phyloP scores from a whole-genome alignment of 2,329 filamentous ascomycete species.

The Shiraia sp. region DNA sequence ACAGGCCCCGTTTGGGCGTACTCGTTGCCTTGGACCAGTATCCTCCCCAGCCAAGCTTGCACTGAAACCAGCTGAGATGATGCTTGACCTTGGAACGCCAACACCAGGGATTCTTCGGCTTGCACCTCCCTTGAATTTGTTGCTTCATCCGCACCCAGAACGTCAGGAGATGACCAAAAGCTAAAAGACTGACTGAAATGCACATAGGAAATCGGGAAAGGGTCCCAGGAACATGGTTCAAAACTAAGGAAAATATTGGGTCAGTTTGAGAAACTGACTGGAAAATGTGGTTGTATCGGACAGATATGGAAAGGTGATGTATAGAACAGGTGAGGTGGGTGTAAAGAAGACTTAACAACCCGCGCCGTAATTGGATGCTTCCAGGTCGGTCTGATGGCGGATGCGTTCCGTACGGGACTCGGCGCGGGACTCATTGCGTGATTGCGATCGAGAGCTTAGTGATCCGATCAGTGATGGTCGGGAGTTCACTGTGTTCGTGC shows the following conservation, averaged over 20 bases:
- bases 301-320: conserved; percentile 10
- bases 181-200: conserved; percentile 30
- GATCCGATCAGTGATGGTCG: conserved; percentile 37
- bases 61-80: conserved; percentile 19
- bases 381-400: conserved; percentile 29
- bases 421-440: conserved; percentile 23
- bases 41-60: conserved; percentile 34
- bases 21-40: conserved; percentile 30
- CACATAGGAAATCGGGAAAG: conserved; percentile 38
- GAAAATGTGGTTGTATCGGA: conserved; percentile 10
- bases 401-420: conserved; percentile 30
- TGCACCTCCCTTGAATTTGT: conserved; percentile 17
- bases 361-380: conserved; percentile 30
- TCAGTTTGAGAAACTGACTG: conserved; percentile 36
- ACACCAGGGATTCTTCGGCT: conserved; percentile 16
- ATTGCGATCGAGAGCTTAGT: conserved; percentile 41
- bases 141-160: conserved; percentile 31
- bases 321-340: conserved; percentile 3
- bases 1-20: not conserved
- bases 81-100: conserved; percentile 30
- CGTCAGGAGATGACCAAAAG: conserved; percentile 29
- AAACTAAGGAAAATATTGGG: conserved; percentile 34
- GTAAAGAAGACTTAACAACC: conserved; percentile 25
- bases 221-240: conserved; percentile 14
- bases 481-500: conserved; percentile 24